These are phyloP conservation scores for Termitomyces sp. DNA, from an alignment of 768 basidiomycete genomes.

Conservation along the genomic window DNA sequence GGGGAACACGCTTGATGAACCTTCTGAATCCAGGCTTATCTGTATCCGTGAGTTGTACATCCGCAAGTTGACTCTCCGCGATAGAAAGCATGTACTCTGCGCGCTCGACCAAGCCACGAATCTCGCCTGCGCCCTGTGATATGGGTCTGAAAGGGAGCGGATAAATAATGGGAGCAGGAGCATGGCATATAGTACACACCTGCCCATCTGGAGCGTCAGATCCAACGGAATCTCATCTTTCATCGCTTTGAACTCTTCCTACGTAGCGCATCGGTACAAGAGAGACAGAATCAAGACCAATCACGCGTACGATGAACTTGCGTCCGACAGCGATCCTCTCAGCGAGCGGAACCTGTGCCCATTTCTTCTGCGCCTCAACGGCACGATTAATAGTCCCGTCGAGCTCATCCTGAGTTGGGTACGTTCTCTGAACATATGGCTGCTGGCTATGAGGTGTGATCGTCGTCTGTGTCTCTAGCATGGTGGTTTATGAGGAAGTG, in stretches of 20 bases:
- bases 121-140: constrained; percentile 72
- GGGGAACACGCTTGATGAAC: constrained; percentile 76
- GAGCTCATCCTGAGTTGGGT: constrained; percentile 58
- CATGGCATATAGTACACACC: constrained; percentile 42
- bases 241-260: constrained; percentile 47
- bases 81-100: constrained; percentile 83
- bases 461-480: constrained; percentile 61
- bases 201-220: constrained; percentile 86
- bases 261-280: not conserved
- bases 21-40: constrained; percentile 82
- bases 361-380: constrained; percentile 65
- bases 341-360: constrained; percentile 67
- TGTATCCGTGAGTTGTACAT: constrained; percentile 68
- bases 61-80: constrained; percentile 67
- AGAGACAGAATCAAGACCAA: not conserved
- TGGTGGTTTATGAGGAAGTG: constrained; percentile 14
- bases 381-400: constrained; percentile 54
- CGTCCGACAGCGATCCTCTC: constrained; percentile 66
- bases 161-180: not conserved
- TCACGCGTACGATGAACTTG: constrained; percentile 30
- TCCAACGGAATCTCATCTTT: constrained; percentile 66
- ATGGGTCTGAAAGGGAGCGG: constrained; percentile 52
- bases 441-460: constrained; percentile 78
- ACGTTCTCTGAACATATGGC: constrained; percentile 59
- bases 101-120: constrained; percentile 76